Evolutionary conservation across 495 filamentous ascomycete genomes (phyloP), one percentile per base, ranked within the genome.

Genomic region (Chlorociboria aeruginascens): DNA sequence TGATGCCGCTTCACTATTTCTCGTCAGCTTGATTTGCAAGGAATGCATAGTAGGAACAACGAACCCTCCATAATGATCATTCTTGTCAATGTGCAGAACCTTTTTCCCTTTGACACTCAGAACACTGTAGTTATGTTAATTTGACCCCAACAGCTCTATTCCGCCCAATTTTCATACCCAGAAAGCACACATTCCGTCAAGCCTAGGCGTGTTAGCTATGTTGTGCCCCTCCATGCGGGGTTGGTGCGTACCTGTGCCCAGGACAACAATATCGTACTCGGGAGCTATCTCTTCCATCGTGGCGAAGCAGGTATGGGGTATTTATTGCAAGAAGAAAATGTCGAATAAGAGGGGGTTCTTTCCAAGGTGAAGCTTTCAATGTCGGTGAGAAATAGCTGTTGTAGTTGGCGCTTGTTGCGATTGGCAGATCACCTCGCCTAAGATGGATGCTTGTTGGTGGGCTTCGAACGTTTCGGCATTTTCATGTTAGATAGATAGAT

Each of bases 71-170:
- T 98, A 98, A 70, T 97, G 89, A 62, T 95, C 89, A 66, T 97
- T 97, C 67, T 92, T 83, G 69, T 98, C 92, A 62, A 98, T 96
- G 71, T 98, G 94, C 50, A 98, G 76, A 49, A 98, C 93, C 71
- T 96, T 97, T 74, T 93, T 92, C 52, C 92, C 92, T 73, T 97
- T 95, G 48, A 97, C 93, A 69, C 90, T 95, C 64, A 98, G 74
- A 51, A 98, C 92, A 64, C 86, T 92, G 45, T 16, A 46, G 51
- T 34, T 3, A 46, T 49, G 47, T 41, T 57, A 31, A 57, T 4
- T 25, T 25, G 20, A 42, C 41, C 31, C 11, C 10, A 10, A 36
- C 13, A 32, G 6, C 33, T 33, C 40, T 17, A 13, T 49, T 30
- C 33, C n/a, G 8, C 29, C 7, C 32, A 32, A 28, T 13, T 13